Percentiles rank a stretch among this genome's conserved stretches.
Evolutionary conservation across 2,329 filamentous ascomycete species (phyloP).

Genomic region (Cladorrhinum sp.): DNA sequence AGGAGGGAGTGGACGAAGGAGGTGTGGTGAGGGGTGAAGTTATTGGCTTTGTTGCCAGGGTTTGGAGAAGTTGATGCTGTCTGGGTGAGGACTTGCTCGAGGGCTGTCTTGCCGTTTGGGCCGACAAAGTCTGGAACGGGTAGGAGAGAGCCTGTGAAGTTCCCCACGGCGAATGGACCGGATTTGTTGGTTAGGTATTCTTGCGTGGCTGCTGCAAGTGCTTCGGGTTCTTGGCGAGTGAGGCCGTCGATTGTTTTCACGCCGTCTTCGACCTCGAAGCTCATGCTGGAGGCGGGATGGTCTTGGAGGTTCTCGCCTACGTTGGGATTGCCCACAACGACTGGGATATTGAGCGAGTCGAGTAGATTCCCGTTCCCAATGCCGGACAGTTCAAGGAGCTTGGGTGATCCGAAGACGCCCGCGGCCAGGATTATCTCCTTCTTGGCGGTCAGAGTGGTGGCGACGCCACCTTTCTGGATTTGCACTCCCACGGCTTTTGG

Average conservation of each 20-base stretch:
- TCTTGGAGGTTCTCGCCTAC: constrained; percentile 43
- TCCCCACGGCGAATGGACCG: constrained; percentile 14
- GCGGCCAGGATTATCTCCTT: constrained; percentile 42
- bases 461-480: constrained; percentile 23
- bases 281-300: constrained; percentile 32
- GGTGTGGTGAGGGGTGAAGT: no score
- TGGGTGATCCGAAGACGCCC: constrained; percentile 38
- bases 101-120: no score
- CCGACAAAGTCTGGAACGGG: constrained; percentile 6
- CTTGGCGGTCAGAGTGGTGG: constrained; percentile 13
- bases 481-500: constrained; percentile 35
- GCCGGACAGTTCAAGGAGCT: constrained; percentile 35
- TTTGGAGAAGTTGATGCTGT: no score
- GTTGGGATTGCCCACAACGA: constrained; percentile 38
- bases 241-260: constrained; percentile 12
- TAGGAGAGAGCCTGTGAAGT: constrained; percentile 12
- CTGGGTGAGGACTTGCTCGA: no score
- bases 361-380: constrained; percentile 41
- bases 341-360: constrained; percentile 35
- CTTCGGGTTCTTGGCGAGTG: constrained; percentile 3
- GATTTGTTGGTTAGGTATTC: constrained; percentile 5
- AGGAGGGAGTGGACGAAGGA: no score
- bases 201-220: constrained; percentile 10
- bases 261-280: constrained; percentile 13
- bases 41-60: no score